These are phyloP conservation scores for Meyerozyma elateridarum DNA, from an alignment of 1,139 yeast species.

Conservation along the genomic window DNA sequence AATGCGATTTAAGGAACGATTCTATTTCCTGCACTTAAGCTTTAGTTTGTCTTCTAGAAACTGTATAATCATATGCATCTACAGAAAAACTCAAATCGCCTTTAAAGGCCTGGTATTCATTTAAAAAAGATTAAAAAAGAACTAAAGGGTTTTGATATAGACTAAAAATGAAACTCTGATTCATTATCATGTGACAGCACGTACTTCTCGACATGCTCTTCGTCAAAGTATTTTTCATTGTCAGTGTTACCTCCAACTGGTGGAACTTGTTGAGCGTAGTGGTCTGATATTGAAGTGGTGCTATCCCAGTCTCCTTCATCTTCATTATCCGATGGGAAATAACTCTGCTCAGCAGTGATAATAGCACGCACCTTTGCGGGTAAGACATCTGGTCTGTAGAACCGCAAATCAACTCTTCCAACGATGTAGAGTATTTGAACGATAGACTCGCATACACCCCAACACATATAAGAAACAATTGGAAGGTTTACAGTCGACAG, in stretches of 20 bases:
- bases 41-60: too few species aligned
- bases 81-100: too few species aligned
- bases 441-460: constrained; percentile 61
- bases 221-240: not conserved
- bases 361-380: constrained; percentile 36
- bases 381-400: constrained; percentile 68
- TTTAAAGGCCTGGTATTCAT: too few species aligned
- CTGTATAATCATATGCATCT: too few species aligned
- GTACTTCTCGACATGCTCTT: constrained; percentile 1
- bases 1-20: too few species aligned
- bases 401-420: constrained; percentile 68
- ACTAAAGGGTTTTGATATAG: not conserved
- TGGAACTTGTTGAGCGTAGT: too few species aligned
- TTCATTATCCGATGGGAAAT: constrained; percentile 24
- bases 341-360: constrained; percentile 41
- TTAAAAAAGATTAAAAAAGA: too few species aligned
- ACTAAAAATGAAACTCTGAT: constrained; percentile 3
- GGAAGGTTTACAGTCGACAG: constrained; percentile 24
- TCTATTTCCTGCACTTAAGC: too few species aligned
- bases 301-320: constrained; percentile 12
- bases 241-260: too few species aligned
- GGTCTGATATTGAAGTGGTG: too few species aligned
- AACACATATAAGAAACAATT: constrained; percentile 61
- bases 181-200: constrained; percentile 2
- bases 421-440: constrained; percentile 52